A percentile compares a stretch with the other conserved stretches of the same genome.
Conservation (phyloP, 2,329 filamentous ascomycete species). For the Aspergillus uvarum region DNA sequence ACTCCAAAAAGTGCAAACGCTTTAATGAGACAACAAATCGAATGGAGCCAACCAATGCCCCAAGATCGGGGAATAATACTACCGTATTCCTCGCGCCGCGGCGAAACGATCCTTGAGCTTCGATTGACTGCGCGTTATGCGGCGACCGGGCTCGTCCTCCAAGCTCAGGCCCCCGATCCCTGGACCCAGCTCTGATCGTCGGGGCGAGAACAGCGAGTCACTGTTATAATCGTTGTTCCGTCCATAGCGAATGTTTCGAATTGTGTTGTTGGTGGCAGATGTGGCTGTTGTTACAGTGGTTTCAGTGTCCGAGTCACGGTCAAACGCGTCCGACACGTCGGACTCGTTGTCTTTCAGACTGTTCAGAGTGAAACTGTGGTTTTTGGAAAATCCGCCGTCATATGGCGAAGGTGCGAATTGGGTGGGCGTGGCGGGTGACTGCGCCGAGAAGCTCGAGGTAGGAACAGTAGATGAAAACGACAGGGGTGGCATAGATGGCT, state of each 20-base stretch:
- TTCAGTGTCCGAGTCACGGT: slow-evolving; percentile 39
- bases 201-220: slow-evolving; percentile 30
- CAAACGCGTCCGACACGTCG: slow-evolving; percentile 30
- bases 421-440: slow-evolving; percentile 26
- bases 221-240: slow-evolving; percentile 18
- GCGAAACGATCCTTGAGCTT: slow-evolving; percentile 18
- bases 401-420: slow-evolving; percentile 23
- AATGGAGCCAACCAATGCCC: background rate
- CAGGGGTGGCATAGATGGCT: slow-evolving; percentile 25
- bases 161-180: slow-evolving; percentile 36
- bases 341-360: slow-evolving; percentile 34
- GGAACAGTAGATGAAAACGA: slow-evolving; percentile 32
- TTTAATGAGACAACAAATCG: slow-evolving; percentile 37
- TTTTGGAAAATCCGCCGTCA: slow-evolving; percentile 19
- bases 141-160: slow-evolving; percentile 34
- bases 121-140: slow-evolving; percentile 38
- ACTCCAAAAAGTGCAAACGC: slow-evolving; percentile 7
- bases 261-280: slow-evolving; percentile 34
- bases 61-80: background rate
- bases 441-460: slow-evolving; percentile 29
- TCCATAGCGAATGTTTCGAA: slow-evolving; percentile 39
- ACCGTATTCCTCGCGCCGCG: slow-evolving; percentile 20
- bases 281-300: slow-evolving; percentile 37
- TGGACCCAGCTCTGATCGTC: slow-evolving; percentile 33
- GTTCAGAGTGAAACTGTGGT: slow-evolving; percentile 36